A percentile compares a stretch with the other conserved stretches of the same genome.
Evolutionary conservation across 2,329 filamentous ascomycete genomes (phyloP).

Genomic region (Xylaria arbuscula): DNA sequence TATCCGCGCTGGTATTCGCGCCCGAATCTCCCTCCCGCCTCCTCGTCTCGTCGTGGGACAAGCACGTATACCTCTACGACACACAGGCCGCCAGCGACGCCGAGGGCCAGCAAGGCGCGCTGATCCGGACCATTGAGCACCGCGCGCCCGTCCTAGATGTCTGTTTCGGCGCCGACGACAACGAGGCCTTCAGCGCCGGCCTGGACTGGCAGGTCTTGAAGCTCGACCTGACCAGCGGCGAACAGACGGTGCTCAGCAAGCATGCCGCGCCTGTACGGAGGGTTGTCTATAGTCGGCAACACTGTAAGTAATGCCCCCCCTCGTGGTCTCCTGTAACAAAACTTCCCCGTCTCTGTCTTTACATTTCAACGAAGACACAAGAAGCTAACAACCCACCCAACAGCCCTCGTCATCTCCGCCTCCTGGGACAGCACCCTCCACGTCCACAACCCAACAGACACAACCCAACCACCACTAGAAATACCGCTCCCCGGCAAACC

Average conservation of each 20-base stretch:
- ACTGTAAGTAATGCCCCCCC: conserved; percentile 64
- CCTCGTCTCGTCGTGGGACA: conserved; percentile 96
- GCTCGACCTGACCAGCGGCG: conserved; percentile 77
- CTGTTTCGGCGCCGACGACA: conserved; percentile 85
- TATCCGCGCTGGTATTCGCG: conserved; percentile 88
- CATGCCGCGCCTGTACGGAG: conserved; percentile 84
- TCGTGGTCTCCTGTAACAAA: no score
- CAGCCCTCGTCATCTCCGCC: conserved; percentile 82
- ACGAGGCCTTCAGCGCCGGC: conserved; percentile 86
- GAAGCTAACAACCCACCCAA: conserved; percentile 23
- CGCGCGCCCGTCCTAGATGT: conserved; percentile 89
- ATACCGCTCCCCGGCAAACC: conserved; percentile 85
- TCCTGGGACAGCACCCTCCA: conserved; percentile 95
- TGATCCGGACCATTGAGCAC: conserved; percentile 81
- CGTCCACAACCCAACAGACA: conserved; percentile 74
- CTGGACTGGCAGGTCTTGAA: conserved; percentile 87
- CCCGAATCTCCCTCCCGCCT: conserved; percentile 78
- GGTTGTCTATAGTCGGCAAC: conserved; percentile 81
- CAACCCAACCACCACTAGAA: conserved; percentile 66
- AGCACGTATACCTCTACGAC: conserved; percentile 90
- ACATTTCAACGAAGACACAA: not conserved
- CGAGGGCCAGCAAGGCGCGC: conserved; percentile 63
- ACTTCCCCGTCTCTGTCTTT: not conserved
- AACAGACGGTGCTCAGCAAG: conserved; percentile 79
- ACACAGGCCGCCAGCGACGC: conserved; percentile 59